Evolutionary conservation across 2,329 filamentous ascomycete genomes (phyloP).

Genomic region (Ophiocordyceps polyrhachis-furcata): DNA sequence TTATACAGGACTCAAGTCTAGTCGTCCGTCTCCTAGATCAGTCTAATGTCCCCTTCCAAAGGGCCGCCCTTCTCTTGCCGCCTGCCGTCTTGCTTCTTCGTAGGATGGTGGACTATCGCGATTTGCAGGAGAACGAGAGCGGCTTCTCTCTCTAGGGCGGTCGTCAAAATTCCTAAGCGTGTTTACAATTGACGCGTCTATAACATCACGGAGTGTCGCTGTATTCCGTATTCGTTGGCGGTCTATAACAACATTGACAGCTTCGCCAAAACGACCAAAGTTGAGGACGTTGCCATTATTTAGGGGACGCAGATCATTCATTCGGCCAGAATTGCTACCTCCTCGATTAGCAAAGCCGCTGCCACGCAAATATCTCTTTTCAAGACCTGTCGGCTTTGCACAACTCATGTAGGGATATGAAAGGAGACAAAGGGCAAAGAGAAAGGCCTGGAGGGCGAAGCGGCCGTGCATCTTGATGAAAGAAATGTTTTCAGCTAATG

Average conservation of each 20-base stretch:
- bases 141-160: neutral
- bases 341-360: no score
- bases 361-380: no score
- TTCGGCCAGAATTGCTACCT: no score
- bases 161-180: neutral
- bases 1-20: no score
- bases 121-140: neutral
- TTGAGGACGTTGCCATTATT: no score
- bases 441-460: neutral
- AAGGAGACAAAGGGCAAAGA: neutral
- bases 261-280: no score
- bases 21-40: no score
- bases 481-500: neutral
- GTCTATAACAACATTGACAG: no score
- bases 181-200: neutral
- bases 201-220: no score
- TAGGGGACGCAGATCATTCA: no score
- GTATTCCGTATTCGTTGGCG: no score
- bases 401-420: neutral
- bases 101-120: neutral
- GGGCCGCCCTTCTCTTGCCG: neutral
- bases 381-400: neutral
- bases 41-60: no score
- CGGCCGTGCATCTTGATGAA: neutral
- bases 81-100: neutral